Percentiles rank a stretch among this genome's conserved stretches.
Evolutionary conservation across 768 basidiomycete species (phyloP).

Genomic region (Pilatotrama ljubarskyi): DNA sequence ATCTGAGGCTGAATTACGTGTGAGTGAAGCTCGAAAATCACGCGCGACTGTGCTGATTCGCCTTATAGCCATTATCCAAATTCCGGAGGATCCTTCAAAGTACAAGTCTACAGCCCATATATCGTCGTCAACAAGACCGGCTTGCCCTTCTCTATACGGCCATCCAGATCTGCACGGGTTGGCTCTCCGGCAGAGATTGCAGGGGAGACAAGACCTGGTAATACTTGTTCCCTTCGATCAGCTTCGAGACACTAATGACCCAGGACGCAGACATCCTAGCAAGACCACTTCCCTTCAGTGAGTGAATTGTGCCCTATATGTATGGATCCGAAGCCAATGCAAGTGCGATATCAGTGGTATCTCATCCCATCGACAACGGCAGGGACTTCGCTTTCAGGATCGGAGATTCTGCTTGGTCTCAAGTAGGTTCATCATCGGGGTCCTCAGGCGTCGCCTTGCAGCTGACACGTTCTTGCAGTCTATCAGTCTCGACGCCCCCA

Average conservation of each 20-base stretch:
- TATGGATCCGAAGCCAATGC: neutral
- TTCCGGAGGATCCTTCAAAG: slow-evolving; percentile 93
- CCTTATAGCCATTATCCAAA: slow-evolving; percentile 68
- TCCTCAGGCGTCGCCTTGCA: neutral
- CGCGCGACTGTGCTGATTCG: neutral
- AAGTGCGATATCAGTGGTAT: slow-evolving; percentile 63
- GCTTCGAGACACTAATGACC: neutral
- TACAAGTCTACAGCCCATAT: slow-evolving; percentile 91
- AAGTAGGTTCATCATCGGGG: slow-evolving; percentile 29
- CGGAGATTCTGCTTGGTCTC: slow-evolving; percentile 87
- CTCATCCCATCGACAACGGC: slow-evolving; percentile 75
- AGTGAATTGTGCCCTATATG: slow-evolving; percentile 35
- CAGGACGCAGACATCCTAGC: slow-evolving; percentile 44
- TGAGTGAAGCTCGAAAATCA: slow-evolving; percentile 44
- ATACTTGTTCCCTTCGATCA: neutral
- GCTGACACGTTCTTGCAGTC: slow-evolving; percentile 42
- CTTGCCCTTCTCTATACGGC: slow-evolving; percentile 73
- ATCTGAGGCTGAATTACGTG: slow-evolving; percentile 89
- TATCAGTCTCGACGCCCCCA: slow-evolving; percentile 89
- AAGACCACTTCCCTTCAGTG: slow-evolving; percentile 76
- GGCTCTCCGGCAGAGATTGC: slow-evolving; percentile 76
- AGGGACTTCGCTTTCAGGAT: slow-evolving; percentile 83
- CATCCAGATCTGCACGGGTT: slow-evolving; percentile 55
- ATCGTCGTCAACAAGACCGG: slow-evolving; percentile 92
- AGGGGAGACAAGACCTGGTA: slow-evolving; percentile 73